These are phyloP conservation scores for Coemansia sp. DNA, from an alignment of 192 early-diverging fungal genomes.

Conservation along the genomic window DNA sequence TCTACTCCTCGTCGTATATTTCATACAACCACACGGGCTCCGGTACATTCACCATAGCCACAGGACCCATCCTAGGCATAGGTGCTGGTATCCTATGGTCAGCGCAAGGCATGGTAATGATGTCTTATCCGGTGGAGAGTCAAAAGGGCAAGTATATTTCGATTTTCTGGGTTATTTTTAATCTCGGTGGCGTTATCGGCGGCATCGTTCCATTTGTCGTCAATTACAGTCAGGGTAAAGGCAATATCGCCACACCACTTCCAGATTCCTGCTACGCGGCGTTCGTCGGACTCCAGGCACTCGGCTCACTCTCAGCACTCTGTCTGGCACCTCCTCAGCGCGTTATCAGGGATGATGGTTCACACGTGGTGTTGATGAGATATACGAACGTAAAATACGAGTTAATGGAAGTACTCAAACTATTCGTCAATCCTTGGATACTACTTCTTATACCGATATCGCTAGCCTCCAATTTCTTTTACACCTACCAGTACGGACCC, in stretches of 20 bases:
- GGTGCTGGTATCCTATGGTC: conserved; percentile 76
- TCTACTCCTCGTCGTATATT: conserved; percentile 70
- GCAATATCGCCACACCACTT: conserved; percentile 63
- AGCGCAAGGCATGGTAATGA: conserved; percentile 74
- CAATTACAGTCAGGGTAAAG: conserved; percentile 57
- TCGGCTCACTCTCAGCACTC: conserved; percentile 64
- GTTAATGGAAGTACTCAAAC: conserved; percentile 52
- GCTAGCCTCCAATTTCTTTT: conserved; percentile 77
- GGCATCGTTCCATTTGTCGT: conserved; percentile 65
- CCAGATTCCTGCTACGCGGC: conserved; percentile 71
- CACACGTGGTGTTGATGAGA: conserved; percentile 61
- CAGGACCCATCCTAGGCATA: conserved; percentile 77
- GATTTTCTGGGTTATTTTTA: conserved; percentile 84
- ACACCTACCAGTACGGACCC: conserved; percentile 71
- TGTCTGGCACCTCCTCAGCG: conserved; percentile 59
- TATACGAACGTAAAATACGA: conserved; percentile 67
- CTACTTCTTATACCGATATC: conserved; percentile 70
- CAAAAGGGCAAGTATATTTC: conserved; percentile 76
- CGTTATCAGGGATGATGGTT: conserved; percentile 67
- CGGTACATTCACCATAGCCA: conserved; percentile 62
- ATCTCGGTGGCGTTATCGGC: conserved; percentile 74
- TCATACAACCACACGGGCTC: conserved; percentile 59
- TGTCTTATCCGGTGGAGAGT: conserved; percentile 74
- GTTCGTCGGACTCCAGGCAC: conserved; percentile 69
- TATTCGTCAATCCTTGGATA: conserved; percentile 69